Conservation (phyloP, 164 flowering plant species). For the Nelumbo lutea region DNA sequence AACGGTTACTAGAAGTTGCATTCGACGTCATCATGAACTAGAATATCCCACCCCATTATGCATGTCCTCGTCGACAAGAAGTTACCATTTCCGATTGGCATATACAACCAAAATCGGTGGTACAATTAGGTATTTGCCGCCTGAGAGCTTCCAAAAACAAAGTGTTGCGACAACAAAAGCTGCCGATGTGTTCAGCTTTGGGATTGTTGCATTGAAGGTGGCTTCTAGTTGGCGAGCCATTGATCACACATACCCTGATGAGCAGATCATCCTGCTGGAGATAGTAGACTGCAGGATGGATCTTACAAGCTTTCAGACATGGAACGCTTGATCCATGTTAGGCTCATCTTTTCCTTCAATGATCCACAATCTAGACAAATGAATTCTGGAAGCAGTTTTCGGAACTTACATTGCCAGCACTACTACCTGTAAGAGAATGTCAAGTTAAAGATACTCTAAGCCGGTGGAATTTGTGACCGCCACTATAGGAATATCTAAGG, state of each 20-base stretch:
- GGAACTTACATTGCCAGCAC: constrained; percentile 48
- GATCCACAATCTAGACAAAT: constrained; percentile 71
- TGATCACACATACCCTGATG: constrained; percentile 74
- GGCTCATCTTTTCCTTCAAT: constrained; percentile 75
- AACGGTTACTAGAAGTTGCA: too few relatives aligned
- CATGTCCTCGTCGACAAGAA: constrained; percentile 4
- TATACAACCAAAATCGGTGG: constrained; percentile 84
- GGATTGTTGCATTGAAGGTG: constrained; percentile 75
- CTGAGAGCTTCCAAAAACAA: constrained; percentile 71
- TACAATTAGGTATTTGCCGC: constrained; percentile 89
- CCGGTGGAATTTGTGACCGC: too few relatives aligned
- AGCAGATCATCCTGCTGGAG: constrained; percentile 67
- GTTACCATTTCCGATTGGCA: constrained; percentile 53
- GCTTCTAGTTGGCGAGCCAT: constrained; percentile 79
- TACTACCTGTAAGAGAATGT: constrained; percentile 34
- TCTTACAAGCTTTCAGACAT: constrained; percentile 51
- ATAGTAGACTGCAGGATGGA: constrained; percentile 51
- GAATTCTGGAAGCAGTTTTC: constrained; percentile 71
- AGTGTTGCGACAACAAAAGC: constrained; percentile 62
- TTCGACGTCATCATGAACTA: constrained; percentile 42
- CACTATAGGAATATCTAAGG: too few relatives aligned
- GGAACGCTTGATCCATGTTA: constrained; percentile 56
- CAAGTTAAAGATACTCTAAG: too few relatives aligned
- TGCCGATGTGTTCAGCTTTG: constrained; percentile 86
- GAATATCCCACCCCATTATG: constrained; percentile 22